Conservation (phyloP, 169 alveolate species). For the Cryptosporidium canis region DNA sequence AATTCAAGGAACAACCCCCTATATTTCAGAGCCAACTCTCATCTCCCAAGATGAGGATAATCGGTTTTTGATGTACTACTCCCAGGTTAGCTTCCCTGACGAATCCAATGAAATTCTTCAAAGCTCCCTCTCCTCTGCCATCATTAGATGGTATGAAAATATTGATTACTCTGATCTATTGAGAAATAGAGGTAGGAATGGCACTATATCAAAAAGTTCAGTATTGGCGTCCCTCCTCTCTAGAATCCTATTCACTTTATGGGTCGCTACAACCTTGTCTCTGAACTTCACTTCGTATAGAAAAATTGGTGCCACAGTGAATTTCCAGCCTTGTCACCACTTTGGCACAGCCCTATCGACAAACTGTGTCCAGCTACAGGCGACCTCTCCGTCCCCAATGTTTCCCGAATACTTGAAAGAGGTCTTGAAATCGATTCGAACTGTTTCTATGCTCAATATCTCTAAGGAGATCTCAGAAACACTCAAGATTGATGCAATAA, state of each 20-base stretch:
- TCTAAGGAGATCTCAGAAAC: constrained; percentile 17
- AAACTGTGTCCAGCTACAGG: constrained; percentile 35
- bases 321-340: constrained; percentile 49
- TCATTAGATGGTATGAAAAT: constrained; percentile 60
- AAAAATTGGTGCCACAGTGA: constrained; percentile 54
- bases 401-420: constrained; percentile 36
- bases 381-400: constrained; percentile 64
- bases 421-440: not conserved
- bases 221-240: constrained; percentile 25
- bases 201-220: not conserved
- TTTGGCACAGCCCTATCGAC: constrained; percentile 53
- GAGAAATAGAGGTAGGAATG: not conserved
- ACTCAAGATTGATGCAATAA: constrained; percentile 9
- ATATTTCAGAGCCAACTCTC: constrained; percentile 36
- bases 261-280: constrained; percentile 33
- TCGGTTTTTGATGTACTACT: constrained; percentile 21
- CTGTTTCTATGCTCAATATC: constrained; percentile 26
- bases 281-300: constrained; percentile 8
- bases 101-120: constrained; percentile 6
- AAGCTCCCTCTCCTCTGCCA: constrained; percentile 59
- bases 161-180: constrained; percentile 31
- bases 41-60: constrained; percentile 13
- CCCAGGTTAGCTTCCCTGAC: constrained; percentile 29
- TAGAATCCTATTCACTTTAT: constrained; percentile 23
- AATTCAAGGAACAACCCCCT: constrained; percentile 41